phyloP scores from a whole-genome alignment of 768 basidiomycete species.

The Xerocomellus intermedius region DNA sequence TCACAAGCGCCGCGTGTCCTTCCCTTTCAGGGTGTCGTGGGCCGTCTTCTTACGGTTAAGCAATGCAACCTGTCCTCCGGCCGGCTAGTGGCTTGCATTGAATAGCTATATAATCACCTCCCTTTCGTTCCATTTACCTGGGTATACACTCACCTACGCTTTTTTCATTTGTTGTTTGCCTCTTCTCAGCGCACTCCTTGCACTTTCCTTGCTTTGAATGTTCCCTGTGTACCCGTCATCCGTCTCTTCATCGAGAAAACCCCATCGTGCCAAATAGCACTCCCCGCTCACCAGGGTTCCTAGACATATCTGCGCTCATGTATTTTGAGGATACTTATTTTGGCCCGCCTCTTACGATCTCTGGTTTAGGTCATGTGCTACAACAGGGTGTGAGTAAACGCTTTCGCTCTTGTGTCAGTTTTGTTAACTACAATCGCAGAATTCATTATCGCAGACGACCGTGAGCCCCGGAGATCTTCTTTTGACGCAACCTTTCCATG shows the following conservation, averaged over 20 bases:
- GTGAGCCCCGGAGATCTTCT: neutral
- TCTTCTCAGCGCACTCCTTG: neutral
- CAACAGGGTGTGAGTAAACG: constrained; percentile 7
- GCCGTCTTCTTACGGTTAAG: neutral
- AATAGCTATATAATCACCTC: neutral
- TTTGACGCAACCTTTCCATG: neutral
- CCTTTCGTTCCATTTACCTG: neutral
- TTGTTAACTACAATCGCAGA: neutral
- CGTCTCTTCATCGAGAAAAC: neutral
- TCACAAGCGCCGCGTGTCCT: neutral
- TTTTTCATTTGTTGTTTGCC: neutral
- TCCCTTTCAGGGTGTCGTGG: neutral
- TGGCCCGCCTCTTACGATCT: neutral
- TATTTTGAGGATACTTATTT: neutral
- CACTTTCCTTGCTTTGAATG: constrained; percentile 1
- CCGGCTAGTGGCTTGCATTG: neutral
- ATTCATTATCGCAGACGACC: neutral
- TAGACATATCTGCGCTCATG: neutral
- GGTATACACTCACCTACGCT: neutral
- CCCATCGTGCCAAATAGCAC: too few relatives aligned
- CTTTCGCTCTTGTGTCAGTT: neutral
- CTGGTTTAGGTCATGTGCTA: neutral
- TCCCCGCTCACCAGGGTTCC: neutral
- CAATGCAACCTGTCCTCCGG: neutral
- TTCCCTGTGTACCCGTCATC: neutral